Evolutionary conservation across 176 grass and related monocot genomes (phyloP), one percentile per base, ranked within the genome.

Genomic region (Carex cristatella): DNA sequence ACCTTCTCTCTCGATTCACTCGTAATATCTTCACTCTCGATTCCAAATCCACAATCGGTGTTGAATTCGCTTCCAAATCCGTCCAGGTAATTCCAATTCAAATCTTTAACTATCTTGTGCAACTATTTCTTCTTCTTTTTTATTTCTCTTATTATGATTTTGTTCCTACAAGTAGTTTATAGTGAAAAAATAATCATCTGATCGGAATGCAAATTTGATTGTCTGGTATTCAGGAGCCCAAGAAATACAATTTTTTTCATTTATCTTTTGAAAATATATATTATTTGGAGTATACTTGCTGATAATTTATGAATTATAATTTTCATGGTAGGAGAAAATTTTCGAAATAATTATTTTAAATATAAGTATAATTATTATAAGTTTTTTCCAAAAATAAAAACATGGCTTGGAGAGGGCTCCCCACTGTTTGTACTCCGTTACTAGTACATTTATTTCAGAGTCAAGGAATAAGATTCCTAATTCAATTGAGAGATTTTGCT

Each of bases 1-100:
- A 97, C 87, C 87, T 97, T 3, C 91, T 97, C 62, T 97, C 94
- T 48, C 87, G 91, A 37, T 97, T 97, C 87, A 97, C 94, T 77
- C 88, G 90, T 80, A 93, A 97, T 75, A 56, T 87, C 84, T 97
- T 97, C 94, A 90, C 89, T 82, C 87, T 97, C 49, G 91, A 97
- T 70, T 97, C 94, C 64, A 97, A 97, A 79, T 97, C 94, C 77
- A 97, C 94, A 81, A 97, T 97, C 89, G 91, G 94, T 80, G 94
- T 95, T 77, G 94, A 95, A 66, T 95, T 95, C 81, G 94, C 94
- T 86, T 92, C 94, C 14, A 91, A 89, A 76, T 87, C 94, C 79
- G 79, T 91, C 66, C 80, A 95, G 94, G 94, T 95, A 85, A 28
- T 42, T 60, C 46, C 1, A 64, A 40, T 81, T 57, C 35, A 44